These are phyloP conservation scores for Ogataea saltuana DNA, from an alignment of 805 yeast genomes.

Conservation along the genomic window DNA sequence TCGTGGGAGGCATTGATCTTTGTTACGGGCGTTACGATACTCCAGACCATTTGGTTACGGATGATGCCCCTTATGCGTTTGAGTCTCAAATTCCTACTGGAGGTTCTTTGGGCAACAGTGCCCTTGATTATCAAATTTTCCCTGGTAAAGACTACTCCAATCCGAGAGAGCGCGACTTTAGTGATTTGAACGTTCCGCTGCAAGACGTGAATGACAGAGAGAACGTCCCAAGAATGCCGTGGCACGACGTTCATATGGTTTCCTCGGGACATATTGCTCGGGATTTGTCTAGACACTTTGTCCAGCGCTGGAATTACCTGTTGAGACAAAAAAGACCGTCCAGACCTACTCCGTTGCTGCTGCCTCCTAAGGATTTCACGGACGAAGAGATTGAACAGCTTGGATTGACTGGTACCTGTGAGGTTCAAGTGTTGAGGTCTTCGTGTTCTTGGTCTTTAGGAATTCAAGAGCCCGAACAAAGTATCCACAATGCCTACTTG, in stretches of 20 bases:
- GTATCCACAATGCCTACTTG: slow-evolving; percentile 90
- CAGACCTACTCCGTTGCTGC: slow-evolving; percentile 83
- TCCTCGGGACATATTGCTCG: slow-evolving; percentile 93
- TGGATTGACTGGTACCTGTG: slow-evolving; percentile 81
- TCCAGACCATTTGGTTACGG: slow-evolving; percentile 88
- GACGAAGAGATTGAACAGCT: slow-evolving; percentile 64
- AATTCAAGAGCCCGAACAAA: slow-evolving; percentile 75
- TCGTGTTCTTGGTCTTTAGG: slow-evolving; percentile 95
- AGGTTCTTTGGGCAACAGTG: slow-evolving; percentile 26
- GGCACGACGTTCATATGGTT: slow-evolving; percentile 99
- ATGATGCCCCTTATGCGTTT: slow-evolving; percentile 52
- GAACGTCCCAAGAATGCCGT: slow-evolving; percentile 90
- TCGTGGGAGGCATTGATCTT: slow-evolving; percentile 92
- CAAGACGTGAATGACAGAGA: slow-evolving; percentile 89
- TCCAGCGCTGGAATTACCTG: slow-evolving; percentile 95
- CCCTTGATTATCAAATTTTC: slow-evolving; percentile 58
- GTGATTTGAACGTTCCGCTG: slow-evolving; percentile 76
- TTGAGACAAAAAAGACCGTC: slow-evolving; percentile 93
- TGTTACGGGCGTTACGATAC: slow-evolving; percentile 97
- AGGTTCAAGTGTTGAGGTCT: slow-evolving; percentile 85
- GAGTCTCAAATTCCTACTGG: slow-evolving; percentile 23
- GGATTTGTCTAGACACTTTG: slow-evolving; percentile 90
- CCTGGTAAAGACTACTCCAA: slow-evolving; percentile 98
- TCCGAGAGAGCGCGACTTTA: slow-evolving; percentile 89
- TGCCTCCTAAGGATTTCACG: slow-evolving; percentile 90